Conservation (phyloP, 2,329 filamentous ascomycete species). For the Biscogniauxia sp. region DNA sequence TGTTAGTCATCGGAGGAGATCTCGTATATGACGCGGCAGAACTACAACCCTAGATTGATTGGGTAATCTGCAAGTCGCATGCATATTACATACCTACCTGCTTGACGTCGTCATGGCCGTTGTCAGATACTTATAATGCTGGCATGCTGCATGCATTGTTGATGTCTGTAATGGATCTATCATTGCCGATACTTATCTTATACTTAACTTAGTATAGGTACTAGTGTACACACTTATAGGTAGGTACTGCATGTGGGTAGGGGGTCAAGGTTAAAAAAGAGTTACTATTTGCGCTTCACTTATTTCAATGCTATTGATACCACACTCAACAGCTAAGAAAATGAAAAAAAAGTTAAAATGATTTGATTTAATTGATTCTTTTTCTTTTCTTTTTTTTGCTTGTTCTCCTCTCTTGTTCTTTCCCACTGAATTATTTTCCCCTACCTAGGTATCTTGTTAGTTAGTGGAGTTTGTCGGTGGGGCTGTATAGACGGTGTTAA, state of each 20-base stretch:
- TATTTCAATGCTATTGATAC: no score
- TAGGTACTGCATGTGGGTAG: no score
- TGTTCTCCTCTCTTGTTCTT: neutral
- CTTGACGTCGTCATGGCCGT: neutral
- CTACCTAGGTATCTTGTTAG: neutral
- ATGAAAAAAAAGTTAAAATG: no score
- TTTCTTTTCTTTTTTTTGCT: no score
- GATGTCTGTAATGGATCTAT: neutral
- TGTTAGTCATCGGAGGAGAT: neutral
- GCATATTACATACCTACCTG: neutral
- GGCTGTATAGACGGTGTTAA: neutral
- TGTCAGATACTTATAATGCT: neutral
- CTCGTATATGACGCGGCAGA: neutral
- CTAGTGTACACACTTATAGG: no score
- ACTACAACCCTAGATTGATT: no score
- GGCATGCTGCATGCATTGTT: neutral
- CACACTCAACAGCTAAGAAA: no score
- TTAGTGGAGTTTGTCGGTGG: neutral
- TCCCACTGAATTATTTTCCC: neutral
- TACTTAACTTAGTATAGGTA: no score
- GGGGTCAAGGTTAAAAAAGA: no score
- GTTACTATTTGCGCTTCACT: no score
- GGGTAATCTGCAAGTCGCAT: neutral
- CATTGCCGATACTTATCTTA: no score
- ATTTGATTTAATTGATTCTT: no score